phyloP scores from a whole-genome alignment of 495 filamentous ascomycete species.

The Trichoderma orchidacearum region DNA sequence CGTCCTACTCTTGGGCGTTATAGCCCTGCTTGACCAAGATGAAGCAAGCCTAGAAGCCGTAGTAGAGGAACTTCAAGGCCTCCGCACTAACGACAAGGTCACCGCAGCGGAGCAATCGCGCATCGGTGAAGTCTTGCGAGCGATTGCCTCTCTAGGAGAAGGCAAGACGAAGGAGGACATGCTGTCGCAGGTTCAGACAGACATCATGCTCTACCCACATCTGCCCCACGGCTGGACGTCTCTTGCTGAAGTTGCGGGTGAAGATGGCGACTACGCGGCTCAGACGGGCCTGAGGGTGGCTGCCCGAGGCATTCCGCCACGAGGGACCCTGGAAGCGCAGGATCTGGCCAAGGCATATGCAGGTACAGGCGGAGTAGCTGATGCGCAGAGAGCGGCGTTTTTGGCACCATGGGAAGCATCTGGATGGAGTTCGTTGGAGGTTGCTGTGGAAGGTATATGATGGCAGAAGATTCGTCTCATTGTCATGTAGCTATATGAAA shows the following conservation, averaged over 20 bases:
- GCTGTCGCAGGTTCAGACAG: conserved; percentile 44
- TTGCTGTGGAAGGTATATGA: conserved; percentile 10
- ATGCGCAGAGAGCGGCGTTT: conserved; percentile 67
- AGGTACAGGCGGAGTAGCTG: conserved; percentile 52
- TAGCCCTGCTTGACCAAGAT: conserved; percentile 70
- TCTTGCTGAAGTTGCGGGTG: conserved; percentile 37
- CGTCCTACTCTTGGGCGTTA: conserved; percentile 64
- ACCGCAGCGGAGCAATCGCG: conserved; percentile 28
- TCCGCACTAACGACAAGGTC: conserved; percentile 48
- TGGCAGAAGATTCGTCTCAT: no score
- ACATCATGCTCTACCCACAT: conserved; percentile 66
- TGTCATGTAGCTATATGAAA: no score
- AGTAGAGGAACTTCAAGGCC: conserved; percentile 53
- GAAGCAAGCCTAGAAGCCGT: conserved; percentile 69
- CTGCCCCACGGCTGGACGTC: conserved; percentile 66
- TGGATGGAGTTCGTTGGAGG: conserved; percentile 44
- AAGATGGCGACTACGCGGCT: conserved; percentile 39
- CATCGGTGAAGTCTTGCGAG: conserved; percentile 31
- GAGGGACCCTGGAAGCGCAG: conserved; percentile 49
- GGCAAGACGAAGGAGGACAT: conserved; percentile 15
- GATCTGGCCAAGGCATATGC: conserved; percentile 66
- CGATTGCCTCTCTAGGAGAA: conserved; percentile 22
- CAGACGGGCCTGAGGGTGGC: conserved; percentile 75
- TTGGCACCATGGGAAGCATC: conserved; percentile 61
- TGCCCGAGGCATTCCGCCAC: conserved; percentile 53